Evolutionary conservation across 164 flowering plant genomes (phyloP), one percentile per base, ranked within the genome.

Genomic region (Platanus orientalis): DNA sequence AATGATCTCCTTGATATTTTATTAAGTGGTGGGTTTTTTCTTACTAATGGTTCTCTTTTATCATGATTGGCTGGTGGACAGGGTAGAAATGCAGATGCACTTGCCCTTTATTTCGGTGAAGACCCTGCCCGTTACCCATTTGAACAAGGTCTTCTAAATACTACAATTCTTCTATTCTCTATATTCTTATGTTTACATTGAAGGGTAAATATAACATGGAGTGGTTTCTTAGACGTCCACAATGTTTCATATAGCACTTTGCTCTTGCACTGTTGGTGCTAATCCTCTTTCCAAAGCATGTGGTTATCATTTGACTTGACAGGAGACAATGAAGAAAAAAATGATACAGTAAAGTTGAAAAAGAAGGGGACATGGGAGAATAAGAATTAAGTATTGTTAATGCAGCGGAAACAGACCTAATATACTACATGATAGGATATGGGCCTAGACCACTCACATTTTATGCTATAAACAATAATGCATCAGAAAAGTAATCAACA

Each of bases 31-130:
- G n/a, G 13, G 30, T 10, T 21, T 54, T 17, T 48, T 51, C 25
- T 56, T 49, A 64, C 51, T 69, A 36, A 60, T 57, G 34, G 2
- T 14, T 64, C 55, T 50, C 61, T 62, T 59, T 19, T 42, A 68
- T 69, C 27, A 24, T 63, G 61, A 34, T 65, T 58, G 57, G 54
- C 52, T 69, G 65, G 51, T 69, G 50, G 61, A 73, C 89, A 94
- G 99, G 99, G 99, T 65, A 86, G 86, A 77, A 94, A 88, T 80
- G 99, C 99, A 36, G 99, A 94, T 84, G 97, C 95, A 40, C 87
- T 94, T 47, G 90, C 90, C 52, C 71, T 84, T 23, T 94, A 94
- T 73, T 94, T 91, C 68, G 96, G 95, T 49, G 99, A 94, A 74
- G 97, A 94, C 70, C 97, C 99, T 71, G 86, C 89, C 27, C 89